Conservation (phyloP, 176 grass and related monocot genomes). For the Poa pratensis region DNA sequence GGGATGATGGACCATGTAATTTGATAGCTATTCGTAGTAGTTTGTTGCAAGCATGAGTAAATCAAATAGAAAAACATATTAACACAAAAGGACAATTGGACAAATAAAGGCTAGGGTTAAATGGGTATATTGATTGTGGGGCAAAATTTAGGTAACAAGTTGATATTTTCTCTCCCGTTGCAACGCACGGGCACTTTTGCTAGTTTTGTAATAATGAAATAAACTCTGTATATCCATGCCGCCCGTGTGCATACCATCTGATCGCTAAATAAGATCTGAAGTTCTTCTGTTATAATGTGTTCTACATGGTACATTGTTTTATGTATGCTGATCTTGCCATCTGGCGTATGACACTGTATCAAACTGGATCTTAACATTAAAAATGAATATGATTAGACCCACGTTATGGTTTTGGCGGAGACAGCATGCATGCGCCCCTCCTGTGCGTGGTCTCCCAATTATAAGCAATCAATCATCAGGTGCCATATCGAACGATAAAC, state of each 20-base stretch:
- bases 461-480: background rate
- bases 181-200: no score
- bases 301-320: no score
- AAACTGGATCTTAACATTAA: background rate
- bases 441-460: background rate
- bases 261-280: background rate
- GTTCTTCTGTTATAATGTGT: background rate
- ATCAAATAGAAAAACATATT: no score
- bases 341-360: background rate
- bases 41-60: no score
- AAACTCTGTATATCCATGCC: background rate
- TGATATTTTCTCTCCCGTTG: no score
- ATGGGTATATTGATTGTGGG: no score
- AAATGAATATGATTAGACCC: background rate
- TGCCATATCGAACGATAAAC: background rate
- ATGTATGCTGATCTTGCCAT: no score
- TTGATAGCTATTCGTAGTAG: no score
- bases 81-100: no score
- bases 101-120: no score
- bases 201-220: background rate
- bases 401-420: background rate
- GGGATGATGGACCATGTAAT: no score
- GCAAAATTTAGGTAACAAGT: no score
- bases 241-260: background rate
- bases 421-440: background rate